phyloP scores from a whole-genome alignment of 768 basidiomycete genomes.

The Imleria badia region DNA sequence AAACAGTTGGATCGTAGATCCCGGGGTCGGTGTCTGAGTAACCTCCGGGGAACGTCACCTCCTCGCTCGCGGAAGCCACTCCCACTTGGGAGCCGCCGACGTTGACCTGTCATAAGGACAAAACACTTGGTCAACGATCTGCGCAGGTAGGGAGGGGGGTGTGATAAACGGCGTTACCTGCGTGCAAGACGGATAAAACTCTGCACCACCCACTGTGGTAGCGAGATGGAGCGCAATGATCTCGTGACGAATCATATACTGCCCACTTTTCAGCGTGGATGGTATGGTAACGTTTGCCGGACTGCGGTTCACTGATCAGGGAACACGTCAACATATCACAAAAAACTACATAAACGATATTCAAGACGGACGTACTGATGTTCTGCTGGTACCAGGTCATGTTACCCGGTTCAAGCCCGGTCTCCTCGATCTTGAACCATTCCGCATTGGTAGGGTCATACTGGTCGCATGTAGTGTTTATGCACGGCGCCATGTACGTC shows the following conservation, averaged over 20 bases:
- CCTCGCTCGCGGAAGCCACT: conserved; percentile 44
- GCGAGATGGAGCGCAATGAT: conserved; percentile 77
- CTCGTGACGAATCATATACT: conserved; percentile 77
- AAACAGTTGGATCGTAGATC: conserved; percentile 53
- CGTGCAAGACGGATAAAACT: conserved; percentile 78
- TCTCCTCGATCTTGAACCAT: conserved; percentile 75
- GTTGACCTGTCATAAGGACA: conserved; percentile 43
- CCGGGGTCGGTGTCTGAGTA: conserved; percentile 72
- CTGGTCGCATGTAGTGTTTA: conserved; percentile 52
- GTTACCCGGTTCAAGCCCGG: conserved; percentile 40
- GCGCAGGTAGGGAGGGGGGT: not conserved
- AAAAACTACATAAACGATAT: not conserved
- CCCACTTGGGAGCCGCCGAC: conserved; percentile 56
- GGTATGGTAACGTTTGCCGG: conserved; percentile 47
- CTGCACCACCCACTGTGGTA: conserved; percentile 56
- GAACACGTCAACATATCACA: not conserved
- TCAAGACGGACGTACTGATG: conserved; percentile 43
- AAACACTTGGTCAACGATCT: not conserved
- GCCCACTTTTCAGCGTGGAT: conserved; percentile 56
- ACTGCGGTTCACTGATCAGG: conserved; percentile 37
- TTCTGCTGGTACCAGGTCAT: conserved; percentile 52
- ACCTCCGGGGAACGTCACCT: conserved; percentile 69
- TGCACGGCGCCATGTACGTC: conserved; percentile 73
- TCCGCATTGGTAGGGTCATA: conserved; percentile 57
- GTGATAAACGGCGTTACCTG: conserved; percentile 33